phyloP scores from a whole-genome alignment of 768 basidiomycete species.

The Lactarius akahatsu region DNA sequence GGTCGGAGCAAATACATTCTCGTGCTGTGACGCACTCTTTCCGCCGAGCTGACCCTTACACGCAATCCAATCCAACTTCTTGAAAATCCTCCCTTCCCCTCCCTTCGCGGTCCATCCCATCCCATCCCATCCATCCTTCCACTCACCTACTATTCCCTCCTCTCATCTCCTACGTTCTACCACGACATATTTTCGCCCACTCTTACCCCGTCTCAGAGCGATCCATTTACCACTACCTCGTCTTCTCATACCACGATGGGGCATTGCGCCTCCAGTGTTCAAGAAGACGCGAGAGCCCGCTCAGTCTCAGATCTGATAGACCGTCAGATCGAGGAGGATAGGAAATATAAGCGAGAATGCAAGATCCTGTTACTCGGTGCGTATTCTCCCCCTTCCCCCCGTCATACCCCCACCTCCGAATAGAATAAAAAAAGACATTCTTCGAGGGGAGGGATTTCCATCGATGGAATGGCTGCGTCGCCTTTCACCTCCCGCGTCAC shows the following conservation, averaged over 20 bases:
- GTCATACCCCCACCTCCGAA: not conserved
- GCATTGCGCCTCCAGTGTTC: slow-evolving; percentile 58
- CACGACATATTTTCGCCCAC: not conserved
- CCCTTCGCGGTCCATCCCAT: not conserved
- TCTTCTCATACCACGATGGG: slow-evolving; percentile 46
- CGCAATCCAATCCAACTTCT: not conserved
- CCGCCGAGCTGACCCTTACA: no score
- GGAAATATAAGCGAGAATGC: slow-evolving; percentile 81
- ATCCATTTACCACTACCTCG: not conserved
- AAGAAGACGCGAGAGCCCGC: slow-evolving; percentile 55
- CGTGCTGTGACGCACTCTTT: no score
- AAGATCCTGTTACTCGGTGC: slow-evolving; percentile 89
- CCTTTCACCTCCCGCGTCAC: no score
- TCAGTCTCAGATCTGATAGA: slow-evolving; percentile 69
- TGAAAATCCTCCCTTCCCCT: not conserved
- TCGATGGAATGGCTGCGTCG: no score
- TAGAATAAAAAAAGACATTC: no score
- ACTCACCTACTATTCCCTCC: no score
- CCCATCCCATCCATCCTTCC: not conserved
- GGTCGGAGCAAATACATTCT: no score
- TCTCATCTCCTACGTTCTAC: not conserved
- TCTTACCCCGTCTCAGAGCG: not conserved
- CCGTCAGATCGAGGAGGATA: slow-evolving; percentile 83
- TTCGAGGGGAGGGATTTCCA: no score
- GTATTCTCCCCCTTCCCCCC: slow-evolving; percentile 33